Evolutionary conservation across 257 asterid genomes (phyloP), one percentile per base, ranked within the genome.

Genomic region (Asclepias syriaca): DNA sequence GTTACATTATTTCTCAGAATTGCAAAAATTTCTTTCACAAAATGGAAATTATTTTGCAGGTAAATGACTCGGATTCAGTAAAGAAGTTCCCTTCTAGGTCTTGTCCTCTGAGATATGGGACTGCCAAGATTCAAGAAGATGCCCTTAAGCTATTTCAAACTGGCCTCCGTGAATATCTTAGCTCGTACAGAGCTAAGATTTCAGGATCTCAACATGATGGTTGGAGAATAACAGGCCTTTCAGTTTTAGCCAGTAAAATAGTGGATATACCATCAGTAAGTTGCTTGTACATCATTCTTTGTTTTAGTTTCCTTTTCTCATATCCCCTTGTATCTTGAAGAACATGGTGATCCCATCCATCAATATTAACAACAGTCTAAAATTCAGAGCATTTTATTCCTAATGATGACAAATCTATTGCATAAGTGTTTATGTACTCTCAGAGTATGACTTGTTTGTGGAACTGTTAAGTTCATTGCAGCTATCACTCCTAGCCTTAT

Each of bases 151-250:
- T 94, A 70, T 94, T 94, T 86, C 88, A 89, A 77, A 87, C 91
- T 27, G 97, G 86, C 56, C 78, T 94, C 51, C 97, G 97, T 66
- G 97, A 94, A 73, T 94, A 81, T 86, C 67, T 86, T 84, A 96
- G 96, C 53, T 65, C 76, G 46, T 76, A 69, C 75, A 83, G 79
- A 68, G 81, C 59, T 50, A 81, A 76, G 71, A 68, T 76, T 43
- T 81, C 84, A 54, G 85, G 86, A 69, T 54, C 70, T 82, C 83
- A 84, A 75, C 79, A 72, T 22, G 84, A 77, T 19, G 88, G 85
- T 55, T 94, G 98, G 98, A 90, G 95, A 67, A 87, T 94, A 78
- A 89, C 96, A 70, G 93, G 93, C 74, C 96, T 94, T 74, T 88
- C 98, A 8, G 78, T 94, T 77, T 82, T 96, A 45, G 98, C 98